Base-by-base conservation (phyloP, 352 stramenopile species). In the Globisporangium iwayamae region DNA sequence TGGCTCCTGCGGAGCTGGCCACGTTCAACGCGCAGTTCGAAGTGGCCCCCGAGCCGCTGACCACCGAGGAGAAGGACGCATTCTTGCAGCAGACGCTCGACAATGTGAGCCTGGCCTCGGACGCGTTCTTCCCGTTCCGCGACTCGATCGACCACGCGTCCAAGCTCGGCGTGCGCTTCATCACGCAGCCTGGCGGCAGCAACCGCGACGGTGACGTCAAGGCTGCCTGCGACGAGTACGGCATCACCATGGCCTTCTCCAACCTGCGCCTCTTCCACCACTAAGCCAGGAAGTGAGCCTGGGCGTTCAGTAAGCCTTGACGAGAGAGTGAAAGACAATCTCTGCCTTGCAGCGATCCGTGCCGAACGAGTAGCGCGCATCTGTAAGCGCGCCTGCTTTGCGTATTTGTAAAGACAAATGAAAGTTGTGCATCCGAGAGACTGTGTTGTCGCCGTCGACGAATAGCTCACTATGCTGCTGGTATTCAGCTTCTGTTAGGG, bases 81-180 rank as follows among this genome's bases (percentile, higher is more conserved):
- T 99, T 99, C 78, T 82, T 99, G 46, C 74, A 81, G 53, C 81
- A 86, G 46, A 83, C 87, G 41, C 75, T 97, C 50, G 82, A 82
- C 32, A 75, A 96, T 45, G 93, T 99, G 36, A 96, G 85, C 52
- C 93, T 99, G n/a, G 96, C 93, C 41, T 98, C 92, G 28, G 98
- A 99, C 76, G 98, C 98, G 14, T 99, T 99, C 87, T 99, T 99
- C 85, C 98, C 98, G 36, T 99, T 99, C 87, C 93, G 97, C 59
- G 96, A 99, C 83, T 98, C 93, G 20, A 99, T 99, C 73, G 97
- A 99, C 86, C 96, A 99, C 78, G 87, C 89, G 39, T 77, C 88
- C 53, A 96, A 97, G 79, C 79, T 98, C 32, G 98, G 98, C 56
- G 97, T 99, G 30, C 93, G 89, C 53, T 99, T 93, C 81, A 98